A percentile compares a stretch with the other conserved stretches of the same genome.
Evolutionary conservation across 805 yeast species (phyloP).

Genomic region (Lipomyces japonicus): DNA sequence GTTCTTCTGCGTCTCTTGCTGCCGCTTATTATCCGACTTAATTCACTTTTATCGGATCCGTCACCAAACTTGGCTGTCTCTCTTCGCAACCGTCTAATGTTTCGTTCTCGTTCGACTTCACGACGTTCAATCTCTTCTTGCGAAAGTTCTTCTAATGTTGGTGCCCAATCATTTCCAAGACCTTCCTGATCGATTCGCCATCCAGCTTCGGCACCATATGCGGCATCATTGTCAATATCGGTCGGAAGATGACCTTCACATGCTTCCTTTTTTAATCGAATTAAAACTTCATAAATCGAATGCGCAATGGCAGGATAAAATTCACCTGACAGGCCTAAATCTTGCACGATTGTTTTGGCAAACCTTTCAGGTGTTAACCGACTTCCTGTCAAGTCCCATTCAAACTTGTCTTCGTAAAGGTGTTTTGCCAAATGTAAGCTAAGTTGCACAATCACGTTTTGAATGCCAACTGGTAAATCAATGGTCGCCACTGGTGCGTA

Average conservation of each 20-base stretch:
- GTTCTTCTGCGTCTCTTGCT: slow-evolving; percentile 23
- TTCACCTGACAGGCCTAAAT: slow-evolving; percentile 78
- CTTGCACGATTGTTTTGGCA: slow-evolving; percentile 76
- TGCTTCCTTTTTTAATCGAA: slow-evolving; percentile 75
- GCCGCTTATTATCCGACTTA: slow-evolving; percentile 11
- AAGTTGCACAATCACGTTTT: slow-evolving; percentile 75
- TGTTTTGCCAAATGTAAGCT: slow-evolving; percentile 79
- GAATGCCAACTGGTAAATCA: slow-evolving; percentile 54
- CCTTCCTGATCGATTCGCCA: slow-evolving; percentile 69
- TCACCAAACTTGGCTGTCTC: slow-evolving; percentile 75
- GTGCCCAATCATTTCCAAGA: slow-evolving; percentile 81
- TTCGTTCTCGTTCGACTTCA: slow-evolving; percentile 91
- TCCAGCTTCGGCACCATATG: slow-evolving; percentile 61
- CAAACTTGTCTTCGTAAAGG: slow-evolving; percentile 85
- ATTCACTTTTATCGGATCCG: slow-evolving; percentile 38
- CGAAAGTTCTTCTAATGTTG: slow-evolving; percentile 76
- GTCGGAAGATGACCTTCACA: slow-evolving; percentile 61
- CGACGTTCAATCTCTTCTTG: slow-evolving; percentile 93
- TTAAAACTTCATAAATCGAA: slow-evolving; percentile 73
- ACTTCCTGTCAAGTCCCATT: slow-evolving; percentile 69
- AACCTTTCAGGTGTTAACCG: slow-evolving; percentile 74
- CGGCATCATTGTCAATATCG: slow-evolving; percentile 55
- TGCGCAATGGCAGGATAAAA: slow-evolving; percentile 87
- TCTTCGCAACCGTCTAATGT: slow-evolving; percentile 84
- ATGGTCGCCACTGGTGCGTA: slow-evolving; percentile 60